These are phyloP conservation scores for Leishmania tarentolae DNA, from an alignment of 208 protist genomes.

Conservation along the genomic window DNA sequence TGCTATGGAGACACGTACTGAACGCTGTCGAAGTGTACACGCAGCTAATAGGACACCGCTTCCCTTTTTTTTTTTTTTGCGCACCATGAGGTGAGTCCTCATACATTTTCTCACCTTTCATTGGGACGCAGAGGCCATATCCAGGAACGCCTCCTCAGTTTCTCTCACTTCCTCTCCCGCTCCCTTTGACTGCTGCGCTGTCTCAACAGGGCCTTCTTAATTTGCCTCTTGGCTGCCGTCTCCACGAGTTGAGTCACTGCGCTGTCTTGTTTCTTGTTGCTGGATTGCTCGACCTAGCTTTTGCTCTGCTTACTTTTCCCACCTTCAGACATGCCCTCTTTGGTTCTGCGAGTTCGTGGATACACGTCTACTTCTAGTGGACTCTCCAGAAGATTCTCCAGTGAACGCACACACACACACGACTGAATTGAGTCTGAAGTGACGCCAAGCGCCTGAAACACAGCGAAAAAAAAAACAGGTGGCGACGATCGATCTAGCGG, in stretches of 20 bases:
- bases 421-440: background rate
- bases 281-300: background rate
- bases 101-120: background rate
- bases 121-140: background rate
- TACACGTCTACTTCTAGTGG: background rate
- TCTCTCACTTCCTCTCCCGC: background rate
- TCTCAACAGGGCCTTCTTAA: background rate
- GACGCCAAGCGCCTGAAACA: background rate
- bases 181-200: background rate
- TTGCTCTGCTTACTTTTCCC: background rate
- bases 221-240: background rate
- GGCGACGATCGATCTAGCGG: background rate
- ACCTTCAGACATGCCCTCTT: background rate
- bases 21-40: background rate
- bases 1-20: background rate
- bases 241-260: background rate
- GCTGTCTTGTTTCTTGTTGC: background rate
- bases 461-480: background rate
- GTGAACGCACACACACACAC: too few relatives aligned
- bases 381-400: background rate
- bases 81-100: background rate
- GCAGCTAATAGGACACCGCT: background rate
- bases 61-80: background rate
- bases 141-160: background rate
- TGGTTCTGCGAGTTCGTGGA: background rate